Evolutionary conservation across 2,329 filamentous ascomycete species (phyloP).

Genomic region (Dissoconium aciculare): DNA sequence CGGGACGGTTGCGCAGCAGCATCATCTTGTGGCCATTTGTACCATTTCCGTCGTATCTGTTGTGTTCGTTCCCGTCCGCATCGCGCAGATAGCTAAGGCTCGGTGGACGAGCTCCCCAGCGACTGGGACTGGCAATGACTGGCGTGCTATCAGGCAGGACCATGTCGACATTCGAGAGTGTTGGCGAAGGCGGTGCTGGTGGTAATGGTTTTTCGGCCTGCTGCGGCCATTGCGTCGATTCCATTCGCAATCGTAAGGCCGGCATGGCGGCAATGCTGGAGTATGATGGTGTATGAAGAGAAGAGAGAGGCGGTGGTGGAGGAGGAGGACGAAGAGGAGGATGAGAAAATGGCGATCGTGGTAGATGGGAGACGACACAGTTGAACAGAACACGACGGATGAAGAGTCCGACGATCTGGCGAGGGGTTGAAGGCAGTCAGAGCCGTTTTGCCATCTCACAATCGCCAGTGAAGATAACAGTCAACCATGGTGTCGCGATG

Average conservation of each 20-base stretch:
- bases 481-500: too few relatives aligned
- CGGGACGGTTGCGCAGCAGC: constrained; percentile 18
- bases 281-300: neutral
- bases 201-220: constrained; percentile 17
- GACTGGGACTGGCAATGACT: constrained; percentile 12
- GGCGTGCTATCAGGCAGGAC: constrained; percentile 49
- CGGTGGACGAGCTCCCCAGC: constrained; percentile 13
- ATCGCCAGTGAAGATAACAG: too few relatives aligned
- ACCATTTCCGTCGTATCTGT: constrained; percentile 3
- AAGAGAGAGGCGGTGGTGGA: too few relatives aligned
- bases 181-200: constrained; percentile 55
- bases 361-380: neutral
- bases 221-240: constrained; percentile 7
- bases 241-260: constrained; percentile 3
- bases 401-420: neutral
- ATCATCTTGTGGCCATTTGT: constrained; percentile 20
- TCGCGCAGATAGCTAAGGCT: constrained; percentile 19
- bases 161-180: constrained; percentile 86
- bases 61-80: constrained; percentile 3
- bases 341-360: too few relatives aligned
- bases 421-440: too few relatives aligned
- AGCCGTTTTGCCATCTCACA: too few relatives aligned
- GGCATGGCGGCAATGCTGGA: neutral
- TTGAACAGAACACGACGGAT: neutral
- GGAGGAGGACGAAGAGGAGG: too few relatives aligned